Base-by-base conservation (phyloP, 164 flowering plant species). In the Vitis rupestris region DNA sequence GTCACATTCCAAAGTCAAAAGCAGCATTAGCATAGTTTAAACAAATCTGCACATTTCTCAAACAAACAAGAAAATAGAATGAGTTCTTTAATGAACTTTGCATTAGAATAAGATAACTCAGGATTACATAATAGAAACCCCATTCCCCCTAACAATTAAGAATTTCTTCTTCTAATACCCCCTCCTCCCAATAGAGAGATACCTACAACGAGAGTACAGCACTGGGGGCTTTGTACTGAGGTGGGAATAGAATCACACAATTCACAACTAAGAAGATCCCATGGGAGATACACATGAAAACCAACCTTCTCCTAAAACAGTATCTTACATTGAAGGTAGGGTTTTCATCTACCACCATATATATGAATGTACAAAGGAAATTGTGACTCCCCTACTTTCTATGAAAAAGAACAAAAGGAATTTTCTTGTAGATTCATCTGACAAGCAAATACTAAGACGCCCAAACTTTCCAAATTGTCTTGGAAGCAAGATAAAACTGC, bases 341-440 rank as follows among this genome's bases (percentile, higher is more conserved):
- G 48, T 8, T 79, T 69, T 63, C 73, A 59, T 78, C 68, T 65
- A 61, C 69, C 65, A 75, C 58, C 16, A 37, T 37, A 51, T 57
- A 49, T 23, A 70, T 53, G 54, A 62, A 72, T 72, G 68, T 75
- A 77, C 76, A 80, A 37, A 49, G 68, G 50, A 72, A 75, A 72
- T 65, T 23, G 70, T 14, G 64, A 80, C 63, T 59, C 50, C 51
- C 37, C 68, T 31, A 74, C 9, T 14, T 30, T 51, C 65, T 50
- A 30, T 14, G 49, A 53, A 27, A 66, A 54, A 37, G 44, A 37
- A 37, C 44, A 37, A 6, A 37, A 37, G 44, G 44, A 71, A 68
- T 37, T 44, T 51, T 59, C 64, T 16, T 15, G 23, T 48, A 2
- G 59, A 66, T 11, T 58, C 29, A 56, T 44, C 57, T 12, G 10